A percentile compares a stretch with the other conserved stretches of the same genome.
Conservation (phyloP, 495 filamentous ascomycete species). For the Copromyces sp. region DNA sequence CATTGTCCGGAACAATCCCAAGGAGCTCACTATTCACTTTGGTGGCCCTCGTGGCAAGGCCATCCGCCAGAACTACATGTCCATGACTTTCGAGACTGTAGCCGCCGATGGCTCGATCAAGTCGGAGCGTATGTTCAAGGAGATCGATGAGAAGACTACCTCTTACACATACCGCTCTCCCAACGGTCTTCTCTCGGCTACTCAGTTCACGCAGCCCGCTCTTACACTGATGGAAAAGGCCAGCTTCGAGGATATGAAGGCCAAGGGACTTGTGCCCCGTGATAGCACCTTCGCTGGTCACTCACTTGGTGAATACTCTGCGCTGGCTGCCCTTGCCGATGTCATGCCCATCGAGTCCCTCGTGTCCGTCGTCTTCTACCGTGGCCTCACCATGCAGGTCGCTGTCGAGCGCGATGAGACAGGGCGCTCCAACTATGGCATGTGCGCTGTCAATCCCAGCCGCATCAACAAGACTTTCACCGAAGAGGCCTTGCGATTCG, state of each 20-base stretch:
- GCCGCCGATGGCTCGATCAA: constrained; percentile 83
- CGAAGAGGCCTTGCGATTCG: constrained; percentile 89
- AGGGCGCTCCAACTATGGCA: constrained; percentile 93
- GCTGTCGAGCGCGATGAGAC: constrained; percentile 91
- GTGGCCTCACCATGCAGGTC: constrained; percentile 98
- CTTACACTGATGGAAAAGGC: constrained; percentile 99
- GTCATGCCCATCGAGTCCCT: constrained; percentile 99
- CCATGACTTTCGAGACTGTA: constrained; percentile 98
- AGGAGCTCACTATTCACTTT: constrained; percentile 97
- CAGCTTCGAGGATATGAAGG: constrained; percentile 96
- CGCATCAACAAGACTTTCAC: constrained; percentile 97
- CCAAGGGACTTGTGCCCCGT: constrained; percentile 89
- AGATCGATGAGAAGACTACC: constrained; percentile 78
- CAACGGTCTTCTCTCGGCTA: constrained; percentile 89
- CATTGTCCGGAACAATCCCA: constrained; percentile 98
- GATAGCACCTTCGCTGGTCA: constrained; percentile 97
- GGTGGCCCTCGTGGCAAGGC: constrained; percentile 93
- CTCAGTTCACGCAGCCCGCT: constrained; percentile 96
- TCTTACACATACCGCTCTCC: constrained; percentile 97
- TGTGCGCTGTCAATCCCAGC: constrained; percentile 98
- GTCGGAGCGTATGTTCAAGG: constrained; percentile 99
- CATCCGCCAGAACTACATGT: constrained; percentile 98
- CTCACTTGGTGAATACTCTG: constrained; percentile 96
- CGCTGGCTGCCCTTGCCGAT: constrained; percentile 89
- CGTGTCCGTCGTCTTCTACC: constrained; percentile 98